These are phyloP conservation scores for Candida orba DNA, from an alignment of 805 yeast species.

Conservation along the genomic window DNA sequence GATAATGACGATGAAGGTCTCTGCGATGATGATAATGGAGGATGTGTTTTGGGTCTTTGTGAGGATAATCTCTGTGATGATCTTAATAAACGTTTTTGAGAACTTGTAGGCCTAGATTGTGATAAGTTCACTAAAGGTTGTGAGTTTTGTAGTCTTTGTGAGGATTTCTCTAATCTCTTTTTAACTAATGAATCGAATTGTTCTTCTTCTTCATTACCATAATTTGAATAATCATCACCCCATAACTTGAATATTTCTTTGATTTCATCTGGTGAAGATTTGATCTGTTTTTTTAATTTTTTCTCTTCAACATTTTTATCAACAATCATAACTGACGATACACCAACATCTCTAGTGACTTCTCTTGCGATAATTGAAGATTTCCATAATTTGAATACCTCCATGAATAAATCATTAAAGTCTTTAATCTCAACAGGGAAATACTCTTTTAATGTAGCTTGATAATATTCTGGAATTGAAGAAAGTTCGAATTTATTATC, in stretches of 20 bases:
- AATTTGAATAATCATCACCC: slow-evolving; percentile 15
- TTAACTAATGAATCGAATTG: neutral
- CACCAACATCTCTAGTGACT: slow-evolving; percentile 10
- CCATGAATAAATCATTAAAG: neutral
- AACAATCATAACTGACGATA: slow-evolving; percentile 9
- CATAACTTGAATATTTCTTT: slow-evolving; percentile 11
- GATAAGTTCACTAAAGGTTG: slow-evolving; percentile 9
- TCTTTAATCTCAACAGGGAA: neutral
- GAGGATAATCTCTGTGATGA: too few species aligned
- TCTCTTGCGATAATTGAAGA: slow-evolving; percentile 6
- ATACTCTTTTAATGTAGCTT: too few species aligned
- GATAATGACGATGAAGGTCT: neutral
- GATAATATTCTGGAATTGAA: neutral
- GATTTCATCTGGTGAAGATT: slow-evolving; percentile 1
- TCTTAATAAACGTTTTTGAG: too few species aligned
- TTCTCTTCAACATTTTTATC: slow-evolving; percentile 8
- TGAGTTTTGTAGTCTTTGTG: too few species aligned
- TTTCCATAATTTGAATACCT: slow-evolving; percentile 7
- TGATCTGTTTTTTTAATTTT: neutral
- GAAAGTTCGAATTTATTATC: slow-evolving; percentile 16
- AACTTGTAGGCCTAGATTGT: slow-evolving; percentile 2
- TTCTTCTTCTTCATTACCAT: slow-evolving; percentile 6
- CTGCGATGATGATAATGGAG: neutral
- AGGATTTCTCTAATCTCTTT: neutral
- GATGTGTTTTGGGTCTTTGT: neutral